Base-by-base conservation (phyloP, 345 rosid genomes). In the Rhizophora mangle region DNA sequence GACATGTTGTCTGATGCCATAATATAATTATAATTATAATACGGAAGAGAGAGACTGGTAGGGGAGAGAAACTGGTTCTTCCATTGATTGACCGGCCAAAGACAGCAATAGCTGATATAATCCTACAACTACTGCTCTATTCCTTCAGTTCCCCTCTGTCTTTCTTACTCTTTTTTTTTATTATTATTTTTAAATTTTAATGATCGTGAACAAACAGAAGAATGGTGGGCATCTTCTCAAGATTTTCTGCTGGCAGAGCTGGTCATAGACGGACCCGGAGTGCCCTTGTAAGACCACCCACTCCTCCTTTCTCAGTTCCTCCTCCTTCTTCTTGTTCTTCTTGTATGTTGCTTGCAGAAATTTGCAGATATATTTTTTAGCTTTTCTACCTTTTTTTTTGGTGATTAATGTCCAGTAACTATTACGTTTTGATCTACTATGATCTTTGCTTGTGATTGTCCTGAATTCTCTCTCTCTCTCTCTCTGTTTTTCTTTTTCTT, bases 161-260 rank as follows among this genome's bases (percentile, higher is more conserved):
- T 4, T 43, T 13, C 15, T 0, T 37, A 24, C 24, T 1, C 24
- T 24, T 11, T 4, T 43, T 11, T 13, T 13, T 43, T 43, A n/a
- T 3, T 43, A 0, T 13, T 11, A 9, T 10, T 11, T 3, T 39
- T 39, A n/a, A n/a, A n/a, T 39, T 39, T 2, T 8, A 2, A 11
- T 11, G 49, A 3, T 43, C 18, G 49, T 0, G 18, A 3, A 13
- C 49, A 15, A 13, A 27, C 15, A 30, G 2, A 46, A 58, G 22
- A 2, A 94, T 91, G 98, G 98, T 94, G 81, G 95, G 98, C 76
- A 70, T 94, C 67, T 94, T 91, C 82, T 87, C 98, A 7, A 91
- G 90, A 74, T 89, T 94, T 79, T 83, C 94, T 78, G 89, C 79
- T 55, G 84, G 88, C 32, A 82, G 84, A 80, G 79, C 72, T 63